phyloP scores from a whole-genome alignment of 2,329 filamentous ascomycete species.

The Didymella segeticola region DNA sequence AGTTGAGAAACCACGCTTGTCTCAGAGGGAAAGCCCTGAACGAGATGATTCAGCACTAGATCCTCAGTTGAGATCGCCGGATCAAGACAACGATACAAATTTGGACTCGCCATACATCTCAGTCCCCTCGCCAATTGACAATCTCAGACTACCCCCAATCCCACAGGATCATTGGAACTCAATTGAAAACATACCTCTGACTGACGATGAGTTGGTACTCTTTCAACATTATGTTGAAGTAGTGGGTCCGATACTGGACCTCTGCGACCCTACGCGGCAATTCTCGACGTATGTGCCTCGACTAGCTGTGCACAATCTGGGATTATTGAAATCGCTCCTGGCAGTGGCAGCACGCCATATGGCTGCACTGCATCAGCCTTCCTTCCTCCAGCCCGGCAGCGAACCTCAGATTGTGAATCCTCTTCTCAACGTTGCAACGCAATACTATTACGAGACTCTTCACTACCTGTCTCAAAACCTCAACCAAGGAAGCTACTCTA shows the following conservation, averaged over 20 bases:
- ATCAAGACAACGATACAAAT: conserved; percentile 9
- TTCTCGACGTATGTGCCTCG: conserved; percentile 44
- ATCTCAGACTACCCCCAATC: conserved; percentile 5
- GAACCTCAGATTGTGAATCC: conserved; percentile 30
- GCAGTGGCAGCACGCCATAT: conserved; percentile 63
- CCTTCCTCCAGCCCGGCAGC: conserved; percentile 17
- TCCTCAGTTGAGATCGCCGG: conserved; percentile 20
- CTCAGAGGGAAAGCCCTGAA: conserved; percentile 35
- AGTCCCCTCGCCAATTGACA: conserved; percentile 7
- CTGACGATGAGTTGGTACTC: conserved; percentile 47
- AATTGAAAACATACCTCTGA: conserved; percentile 33
- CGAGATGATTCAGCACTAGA: conserved; percentile 24
- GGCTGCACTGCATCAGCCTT: conserved; percentile 47
- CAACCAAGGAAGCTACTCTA: conserved; percentile 64
- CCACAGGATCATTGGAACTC: conserved; percentile 38
- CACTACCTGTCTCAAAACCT: conserved; percentile 68
- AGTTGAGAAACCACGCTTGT: conserved; percentile 34
- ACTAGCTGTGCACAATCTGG: conserved; percentile 59
- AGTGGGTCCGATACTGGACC: conserved; percentile 52
- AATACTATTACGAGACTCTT: conserved; percentile 69
- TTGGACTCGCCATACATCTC: background rate
- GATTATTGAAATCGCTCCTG: conserved; percentile 64
- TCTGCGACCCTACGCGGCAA: conserved; percentile 53
- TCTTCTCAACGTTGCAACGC: conserved; percentile 49
- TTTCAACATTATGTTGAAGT: conserved; percentile 50